Conservation (phyloP, 2,329 filamentous ascomycete species). For the Xylaria polymorpha region DNA sequence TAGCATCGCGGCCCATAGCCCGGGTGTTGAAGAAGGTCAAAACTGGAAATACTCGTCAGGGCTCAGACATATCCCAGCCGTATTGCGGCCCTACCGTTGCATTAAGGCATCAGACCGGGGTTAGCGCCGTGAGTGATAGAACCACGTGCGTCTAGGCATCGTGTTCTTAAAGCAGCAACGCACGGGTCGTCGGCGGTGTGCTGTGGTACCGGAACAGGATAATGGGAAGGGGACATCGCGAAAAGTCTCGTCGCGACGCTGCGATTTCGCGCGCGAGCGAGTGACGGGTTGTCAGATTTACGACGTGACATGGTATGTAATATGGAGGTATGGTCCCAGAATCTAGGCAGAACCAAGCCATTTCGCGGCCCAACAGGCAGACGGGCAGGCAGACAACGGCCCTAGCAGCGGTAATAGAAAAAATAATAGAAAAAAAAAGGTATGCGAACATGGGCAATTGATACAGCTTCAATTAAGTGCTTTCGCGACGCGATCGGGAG, state of each 20-base stretch:
- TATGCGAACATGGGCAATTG: neutral
- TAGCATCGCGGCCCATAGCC: neutral
- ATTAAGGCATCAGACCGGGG: neutral
- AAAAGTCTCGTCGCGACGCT: neutral
- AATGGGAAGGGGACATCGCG: neutral
- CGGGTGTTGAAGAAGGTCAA: neutral
- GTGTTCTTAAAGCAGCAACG: neutral
- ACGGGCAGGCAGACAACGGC: constrained; percentile 20
- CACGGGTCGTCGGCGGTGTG: neutral
- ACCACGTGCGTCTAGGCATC: neutral
- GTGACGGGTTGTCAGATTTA: constrained; percentile 1
- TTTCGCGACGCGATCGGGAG: neutral
- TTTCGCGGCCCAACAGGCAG: constrained; percentile 8
- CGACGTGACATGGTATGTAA: neutral
- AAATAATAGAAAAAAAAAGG: too few species aligned
- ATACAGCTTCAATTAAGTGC: constrained; percentile 8
- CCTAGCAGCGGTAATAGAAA: neutral
- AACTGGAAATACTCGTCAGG: neutral
- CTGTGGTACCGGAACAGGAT: neutral
- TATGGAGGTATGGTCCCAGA: too few species aligned
- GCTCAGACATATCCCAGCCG: neutral
- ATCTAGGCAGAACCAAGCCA: constrained; percentile 21
- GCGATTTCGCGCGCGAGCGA: neutral
- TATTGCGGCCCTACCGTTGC: neutral
- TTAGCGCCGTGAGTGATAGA: neutral